Conservation (phyloP, 169 alveolate genomes). For the Babesia bovis region DNA sequence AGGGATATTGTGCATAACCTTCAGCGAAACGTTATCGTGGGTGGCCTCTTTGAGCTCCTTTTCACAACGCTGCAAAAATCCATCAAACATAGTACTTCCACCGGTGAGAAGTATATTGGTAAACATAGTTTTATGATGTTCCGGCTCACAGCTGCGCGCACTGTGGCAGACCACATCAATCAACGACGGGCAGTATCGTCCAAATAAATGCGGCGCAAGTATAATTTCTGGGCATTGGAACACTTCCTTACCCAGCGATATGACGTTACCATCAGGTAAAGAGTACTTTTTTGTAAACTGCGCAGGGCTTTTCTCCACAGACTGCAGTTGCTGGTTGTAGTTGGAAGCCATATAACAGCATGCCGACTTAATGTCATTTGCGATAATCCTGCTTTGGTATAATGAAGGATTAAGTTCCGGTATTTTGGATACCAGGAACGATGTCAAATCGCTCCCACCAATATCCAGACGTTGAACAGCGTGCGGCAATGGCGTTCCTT, state of each 20-base stretch:
- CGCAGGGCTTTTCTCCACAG: constrained; percentile 30
- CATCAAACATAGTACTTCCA: constrained; percentile 50
- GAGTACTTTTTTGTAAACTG: constrained; percentile 22
- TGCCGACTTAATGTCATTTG: constrained; percentile 52
- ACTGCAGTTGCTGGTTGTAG: constrained; percentile 35
- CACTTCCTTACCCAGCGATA: constrained; percentile 26
- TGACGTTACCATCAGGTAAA: constrained; percentile 57
- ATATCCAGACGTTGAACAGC: constrained; percentile 85
- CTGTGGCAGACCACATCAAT: constrained; percentile 48
- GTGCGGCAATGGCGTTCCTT: constrained; percentile 87
- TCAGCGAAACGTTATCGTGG: constrained; percentile 48
- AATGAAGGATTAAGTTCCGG: constrained; percentile 6
- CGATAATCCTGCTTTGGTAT: constrained; percentile 25
- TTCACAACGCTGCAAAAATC: constrained; percentile 60
- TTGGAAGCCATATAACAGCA: constrained; percentile 56
- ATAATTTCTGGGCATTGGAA: constrained; percentile 63
- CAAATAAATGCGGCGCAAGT: constrained; percentile 48
- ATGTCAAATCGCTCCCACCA: constrained; percentile 92
- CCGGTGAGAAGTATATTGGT: constrained; percentile 59
- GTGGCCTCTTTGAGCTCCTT: constrained; percentile 32
- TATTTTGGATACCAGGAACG: constrained; percentile 24
- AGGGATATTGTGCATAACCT: constrained; percentile 20
- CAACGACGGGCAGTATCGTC: constrained; percentile 38
- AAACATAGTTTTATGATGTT: constrained; percentile 48
- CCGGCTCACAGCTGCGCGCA: constrained; percentile 63